Percentiles rank a stretch among this genome's conserved stretches.
Conservation (phyloP, 2,329 filamentous ascomycete species). For the Colletotrichum lindemuthianum region DNA sequence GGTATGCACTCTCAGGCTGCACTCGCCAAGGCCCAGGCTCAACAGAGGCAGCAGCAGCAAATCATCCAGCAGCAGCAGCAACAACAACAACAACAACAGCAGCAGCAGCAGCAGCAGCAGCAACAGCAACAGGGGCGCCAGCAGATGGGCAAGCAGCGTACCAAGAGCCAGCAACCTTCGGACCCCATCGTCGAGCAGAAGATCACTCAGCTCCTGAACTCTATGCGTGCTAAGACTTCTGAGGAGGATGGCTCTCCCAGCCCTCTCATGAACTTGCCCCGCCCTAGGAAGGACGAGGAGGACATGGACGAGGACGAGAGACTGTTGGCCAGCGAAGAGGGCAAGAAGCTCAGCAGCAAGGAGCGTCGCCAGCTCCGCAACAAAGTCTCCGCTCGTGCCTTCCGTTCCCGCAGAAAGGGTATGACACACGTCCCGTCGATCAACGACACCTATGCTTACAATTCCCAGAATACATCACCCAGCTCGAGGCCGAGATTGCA, state of each 20-base stretch:
- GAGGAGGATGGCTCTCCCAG: slow-evolving; percentile 56
- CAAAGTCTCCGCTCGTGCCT: slow-evolving; percentile 97
- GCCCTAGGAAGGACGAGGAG: slow-evolving; percentile 91
- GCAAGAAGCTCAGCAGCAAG: slow-evolving; percentile 99
- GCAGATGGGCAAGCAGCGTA: slow-evolving; percentile 56
- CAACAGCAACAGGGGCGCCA: slow-evolving; percentile 60
- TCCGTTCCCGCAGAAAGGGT: slow-evolving; percentile 99
- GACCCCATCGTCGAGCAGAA: slow-evolving; percentile 88
- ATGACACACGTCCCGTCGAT: slow-evolving; percentile 49
- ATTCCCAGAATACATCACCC: slow-evolving; percentile 87
- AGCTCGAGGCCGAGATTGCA: slow-evolving; percentile 91
- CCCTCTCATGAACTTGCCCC: slow-evolving; percentile 73
- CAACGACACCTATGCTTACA: slow-evolving; percentile 33
- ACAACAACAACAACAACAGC: slow-evolving; percentile 66
- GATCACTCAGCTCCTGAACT: slow-evolving; percentile 90
- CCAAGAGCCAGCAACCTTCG: slow-evolving; percentile 62
- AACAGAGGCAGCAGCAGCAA: slow-evolving; percentile 70
- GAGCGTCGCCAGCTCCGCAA: slow-evolving; percentile 97
- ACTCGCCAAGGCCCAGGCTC: slow-evolving; percentile 76
- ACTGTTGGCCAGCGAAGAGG: slow-evolving; percentile 93
- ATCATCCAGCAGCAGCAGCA: slow-evolving; percentile 65
- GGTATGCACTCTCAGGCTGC: slow-evolving; percentile 95
- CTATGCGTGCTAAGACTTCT: slow-evolving; percentile 82
- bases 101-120: slow-evolving; percentile 60
- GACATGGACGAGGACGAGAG: slow-evolving; percentile 99